These are phyloP conservation scores for Cyphellophora attinorum DNA, from an alignment of 2,329 filamentous ascomycete species.

Conservation along the genomic window DNA sequence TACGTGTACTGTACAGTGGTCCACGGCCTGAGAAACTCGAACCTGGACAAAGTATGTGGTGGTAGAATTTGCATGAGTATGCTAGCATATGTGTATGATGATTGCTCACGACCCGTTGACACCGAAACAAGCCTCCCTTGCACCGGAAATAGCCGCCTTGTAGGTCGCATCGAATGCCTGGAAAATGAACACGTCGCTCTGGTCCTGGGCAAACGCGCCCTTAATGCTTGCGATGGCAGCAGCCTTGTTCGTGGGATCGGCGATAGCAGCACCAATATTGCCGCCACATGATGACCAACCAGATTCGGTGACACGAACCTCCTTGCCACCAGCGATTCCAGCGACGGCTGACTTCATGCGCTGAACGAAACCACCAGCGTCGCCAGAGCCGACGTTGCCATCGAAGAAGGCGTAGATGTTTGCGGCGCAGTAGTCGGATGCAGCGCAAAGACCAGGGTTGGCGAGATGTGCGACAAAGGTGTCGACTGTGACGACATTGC, in stretches of 20 bases:
- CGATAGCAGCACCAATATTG: constrained; percentile 58
- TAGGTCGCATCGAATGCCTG: constrained; percentile 71
- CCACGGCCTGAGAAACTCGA: no score
- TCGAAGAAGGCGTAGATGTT: constrained; percentile 86
- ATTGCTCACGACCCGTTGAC: constrained; percentile 5
- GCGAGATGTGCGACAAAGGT: constrained; percentile 60
- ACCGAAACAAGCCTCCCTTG: constrained; percentile 71
- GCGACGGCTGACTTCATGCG: constrained; percentile 41
- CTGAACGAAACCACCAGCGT: constrained; percentile 59
- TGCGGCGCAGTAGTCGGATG: constrained; percentile 68
- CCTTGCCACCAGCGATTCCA: constrained; percentile 44
- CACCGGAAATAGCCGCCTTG: constrained; percentile 62
- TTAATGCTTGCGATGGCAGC: constrained; percentile 58
- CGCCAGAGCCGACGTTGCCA: constrained; percentile 44
- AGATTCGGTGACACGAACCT: constrained; percentile 67
- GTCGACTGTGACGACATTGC: constrained; percentile 71
- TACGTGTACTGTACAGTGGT: no score
- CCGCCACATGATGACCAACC: constrained; percentile 70
- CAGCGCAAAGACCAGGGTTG: constrained; percentile 55
- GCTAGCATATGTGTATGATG: no score
- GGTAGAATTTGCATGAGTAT: no score
- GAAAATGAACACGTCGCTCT: constrained; percentile 58
- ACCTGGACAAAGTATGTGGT: no score
- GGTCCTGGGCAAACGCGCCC: constrained; percentile 42
- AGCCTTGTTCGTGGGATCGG: constrained; percentile 56